phyloP scores from a whole-genome alignment of 441 rosid species.

The Corymbia citriodora region DNA sequence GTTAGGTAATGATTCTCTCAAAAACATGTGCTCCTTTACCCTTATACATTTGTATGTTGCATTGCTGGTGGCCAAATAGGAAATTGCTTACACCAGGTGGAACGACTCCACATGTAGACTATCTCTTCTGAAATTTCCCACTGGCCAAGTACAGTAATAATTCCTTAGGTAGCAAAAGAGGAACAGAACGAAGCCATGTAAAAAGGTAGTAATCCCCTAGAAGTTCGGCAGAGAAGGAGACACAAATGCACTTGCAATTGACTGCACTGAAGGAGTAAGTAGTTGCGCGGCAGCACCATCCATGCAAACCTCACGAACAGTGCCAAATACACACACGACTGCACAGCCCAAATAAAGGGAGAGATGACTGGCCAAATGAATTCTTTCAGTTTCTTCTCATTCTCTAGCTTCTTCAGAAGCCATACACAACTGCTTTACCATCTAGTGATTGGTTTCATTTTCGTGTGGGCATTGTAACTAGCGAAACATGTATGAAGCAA shows the following conservation, averaged over 20 bases:
- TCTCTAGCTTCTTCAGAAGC: not conserved
- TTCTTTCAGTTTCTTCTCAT: not conserved
- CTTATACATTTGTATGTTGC: too few relatives aligned
- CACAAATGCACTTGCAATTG: too few relatives aligned
- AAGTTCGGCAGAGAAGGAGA: too few relatives aligned
- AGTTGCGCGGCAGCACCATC: slow-evolving; percentile 96
- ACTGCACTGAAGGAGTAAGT: slow-evolving; percentile 65
- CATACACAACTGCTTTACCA: not conserved
- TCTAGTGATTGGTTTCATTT: not conserved
- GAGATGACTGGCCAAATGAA: not conserved
- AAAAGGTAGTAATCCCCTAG: too few relatives aligned
- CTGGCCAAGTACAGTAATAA: too few relatives aligned
- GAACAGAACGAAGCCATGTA: too few relatives aligned
- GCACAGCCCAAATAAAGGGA: slow-evolving; percentile 9
- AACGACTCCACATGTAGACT: too few relatives aligned
- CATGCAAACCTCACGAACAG: slow-evolving; percentile 95
- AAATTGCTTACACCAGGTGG: too few relatives aligned
- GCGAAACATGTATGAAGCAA: not conserved
- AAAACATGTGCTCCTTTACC: not conserved
- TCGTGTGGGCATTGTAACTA: not conserved
- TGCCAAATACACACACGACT: slow-evolving; percentile 81
- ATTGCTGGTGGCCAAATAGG: too few relatives aligned
- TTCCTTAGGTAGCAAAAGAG: too few relatives aligned
- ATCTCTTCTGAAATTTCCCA: too few relatives aligned
- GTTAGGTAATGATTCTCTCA: not conserved